Evolutionary conservation across 352 stramenopile genomes (phyloP).

Genomic region (Globisporangium perplexum): DNA sequence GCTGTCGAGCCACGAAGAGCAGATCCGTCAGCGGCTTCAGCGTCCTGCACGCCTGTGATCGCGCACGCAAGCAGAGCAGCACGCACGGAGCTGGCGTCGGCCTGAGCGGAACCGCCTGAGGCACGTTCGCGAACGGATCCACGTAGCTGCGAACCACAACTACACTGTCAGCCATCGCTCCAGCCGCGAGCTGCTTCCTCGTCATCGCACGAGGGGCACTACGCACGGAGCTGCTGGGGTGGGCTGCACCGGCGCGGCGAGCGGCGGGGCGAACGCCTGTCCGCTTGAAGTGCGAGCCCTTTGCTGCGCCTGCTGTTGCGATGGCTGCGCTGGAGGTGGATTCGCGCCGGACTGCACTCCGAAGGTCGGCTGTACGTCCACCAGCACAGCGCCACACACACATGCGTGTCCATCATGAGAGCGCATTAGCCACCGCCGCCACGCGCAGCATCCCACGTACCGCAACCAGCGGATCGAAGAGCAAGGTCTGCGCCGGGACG

Average conservation of each 20-base stretch:
- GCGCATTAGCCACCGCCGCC: neutral
- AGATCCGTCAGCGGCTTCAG: neutral
- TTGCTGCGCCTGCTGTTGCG: slow-evolving; percentile 9
- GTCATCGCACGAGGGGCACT: neutral
- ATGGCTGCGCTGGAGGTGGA: slow-evolving; percentile 13
- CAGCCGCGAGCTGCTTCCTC: neutral
- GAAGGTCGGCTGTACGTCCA: slow-evolving; percentile 20
- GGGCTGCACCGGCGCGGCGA: slow-evolving; percentile 4
- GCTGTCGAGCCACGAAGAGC: slow-evolving; percentile 6
- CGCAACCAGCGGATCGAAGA: slow-evolving; percentile 67
- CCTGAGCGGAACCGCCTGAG: slow-evolving; percentile 37
- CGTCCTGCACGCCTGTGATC: no score
- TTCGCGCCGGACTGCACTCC: slow-evolving; percentile 11
- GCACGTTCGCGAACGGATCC: slow-evolving; percentile 52
- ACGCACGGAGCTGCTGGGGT: slow-evolving; percentile 2
- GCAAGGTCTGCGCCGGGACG: slow-evolving; percentile 55
- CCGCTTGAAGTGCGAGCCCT: slow-evolving; percentile 22
- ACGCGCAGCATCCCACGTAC: slow-evolving; percentile 22
- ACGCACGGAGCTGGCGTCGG: slow-evolving; percentile 24
- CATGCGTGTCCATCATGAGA: neutral
- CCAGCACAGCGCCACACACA: neutral
- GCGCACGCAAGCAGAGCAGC: neutral
- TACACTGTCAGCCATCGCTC: neutral
- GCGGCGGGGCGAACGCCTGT: slow-evolving; percentile 16
- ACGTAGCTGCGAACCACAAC: slow-evolving; percentile 27